phyloP scores from a whole-genome alignment of 2,329 filamentous ascomycete genomes.

The Fusarium irregulare region DNA sequence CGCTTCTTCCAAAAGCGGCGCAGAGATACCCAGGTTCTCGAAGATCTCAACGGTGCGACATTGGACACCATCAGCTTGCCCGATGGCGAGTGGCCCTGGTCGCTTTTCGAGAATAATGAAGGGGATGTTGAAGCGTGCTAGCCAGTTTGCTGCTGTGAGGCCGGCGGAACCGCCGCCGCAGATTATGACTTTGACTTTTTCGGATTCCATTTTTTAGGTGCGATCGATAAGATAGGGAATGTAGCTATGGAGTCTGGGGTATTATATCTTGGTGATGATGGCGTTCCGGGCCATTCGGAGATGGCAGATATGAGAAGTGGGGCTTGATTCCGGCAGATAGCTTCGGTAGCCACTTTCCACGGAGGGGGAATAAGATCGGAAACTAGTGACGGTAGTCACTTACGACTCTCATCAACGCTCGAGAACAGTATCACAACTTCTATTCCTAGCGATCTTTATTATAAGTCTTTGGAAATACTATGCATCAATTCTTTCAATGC shows the following conservation, averaged over 20 bases:
- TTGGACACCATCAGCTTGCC: constrained; percentile 64
- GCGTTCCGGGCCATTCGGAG: not conserved
- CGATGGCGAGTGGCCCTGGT: constrained; percentile 28
- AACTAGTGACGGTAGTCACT: not conserved
- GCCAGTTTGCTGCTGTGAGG: constrained; percentile 20
- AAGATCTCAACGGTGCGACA: constrained; percentile 77
- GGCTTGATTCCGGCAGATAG: constrained; percentile 3
- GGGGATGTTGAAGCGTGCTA: constrained; percentile 17
- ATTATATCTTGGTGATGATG: not conserved
- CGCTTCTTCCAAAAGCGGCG: constrained; percentile 71
- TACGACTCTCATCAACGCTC: too few species aligned
- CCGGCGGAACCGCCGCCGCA: constrained; percentile 23
- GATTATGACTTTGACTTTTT: constrained; percentile 18
- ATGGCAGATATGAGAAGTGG: not conserved
- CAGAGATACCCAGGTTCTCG: constrained; percentile 75
- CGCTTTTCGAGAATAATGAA: constrained; percentile 19
- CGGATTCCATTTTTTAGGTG: constrained; percentile 8
- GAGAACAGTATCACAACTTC: too few species aligned
- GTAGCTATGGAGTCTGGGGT: too few species aligned
- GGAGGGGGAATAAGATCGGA: constrained; percentile 1
- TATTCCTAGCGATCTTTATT: too few species aligned
- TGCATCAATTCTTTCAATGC: too few species aligned
- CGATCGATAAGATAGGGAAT: not conserved
- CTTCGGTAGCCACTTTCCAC: constrained; percentile 13
- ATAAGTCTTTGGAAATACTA: too few species aligned